These are phyloP conservation scores for Cenchrus americanus DNA, from an alignment of 176 grass and related monocot genomes.

Conservation along the genomic window DNA sequence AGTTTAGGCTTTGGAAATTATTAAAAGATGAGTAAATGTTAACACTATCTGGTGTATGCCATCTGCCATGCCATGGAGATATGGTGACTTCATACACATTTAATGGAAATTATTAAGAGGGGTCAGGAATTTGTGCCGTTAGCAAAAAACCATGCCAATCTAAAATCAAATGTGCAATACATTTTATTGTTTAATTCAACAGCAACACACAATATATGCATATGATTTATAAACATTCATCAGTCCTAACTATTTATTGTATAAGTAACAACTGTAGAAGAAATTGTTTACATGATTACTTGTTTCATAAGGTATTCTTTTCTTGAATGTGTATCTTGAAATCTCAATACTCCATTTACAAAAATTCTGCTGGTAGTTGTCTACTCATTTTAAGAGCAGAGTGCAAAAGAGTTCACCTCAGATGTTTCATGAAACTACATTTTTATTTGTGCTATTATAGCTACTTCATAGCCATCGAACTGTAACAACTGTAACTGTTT, in stretches of 20 bases:
- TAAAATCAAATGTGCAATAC: neutral
- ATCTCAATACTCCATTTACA: neutral
- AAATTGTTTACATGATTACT: neutral
- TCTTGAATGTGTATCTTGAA: neutral
- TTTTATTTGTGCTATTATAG: neutral
- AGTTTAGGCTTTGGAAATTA: neutral
- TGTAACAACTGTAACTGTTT: neutral
- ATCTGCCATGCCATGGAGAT: constrained; percentile 15
- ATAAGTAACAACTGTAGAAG: neutral
- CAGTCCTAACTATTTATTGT: neutral
- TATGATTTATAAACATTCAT: neutral
- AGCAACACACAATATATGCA: neutral
- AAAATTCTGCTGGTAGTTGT: neutral
- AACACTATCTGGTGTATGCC: neutral
- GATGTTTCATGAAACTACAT: neutral
- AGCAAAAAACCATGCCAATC: neutral
- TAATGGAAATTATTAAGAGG: too few relatives aligned
- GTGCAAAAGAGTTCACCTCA: neutral
- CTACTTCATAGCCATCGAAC: neutral
- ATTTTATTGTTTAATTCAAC: neutral
- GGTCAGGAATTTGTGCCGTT: neutral
- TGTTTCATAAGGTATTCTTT: neutral
- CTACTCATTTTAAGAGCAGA: neutral
- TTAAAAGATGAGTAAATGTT: neutral
- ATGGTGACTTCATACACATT: constrained; percentile 1